Conservation (phyloP, 2,329 filamentous ascomycete genomes). For the Pseudopyrenochaeta lycopersici region DNA sequence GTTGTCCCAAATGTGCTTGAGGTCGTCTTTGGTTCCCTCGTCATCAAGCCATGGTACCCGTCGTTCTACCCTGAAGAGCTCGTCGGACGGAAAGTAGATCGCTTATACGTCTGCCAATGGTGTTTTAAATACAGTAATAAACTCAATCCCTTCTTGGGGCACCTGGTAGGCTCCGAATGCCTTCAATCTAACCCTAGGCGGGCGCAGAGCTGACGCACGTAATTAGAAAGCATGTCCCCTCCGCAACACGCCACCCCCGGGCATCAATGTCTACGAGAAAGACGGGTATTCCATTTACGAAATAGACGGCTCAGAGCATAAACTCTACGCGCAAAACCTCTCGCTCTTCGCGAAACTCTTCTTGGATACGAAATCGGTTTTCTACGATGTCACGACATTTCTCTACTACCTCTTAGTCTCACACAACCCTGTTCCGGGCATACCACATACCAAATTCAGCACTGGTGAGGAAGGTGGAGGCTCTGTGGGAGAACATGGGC, state of each 20-base stretch:
- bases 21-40: conserved; percentile 83
- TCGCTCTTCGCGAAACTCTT: conserved; percentile 97
- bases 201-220: neutral
- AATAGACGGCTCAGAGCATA: conserved; percentile 87
- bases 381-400: conserved; percentile 95
- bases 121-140: conserved; percentile 91
- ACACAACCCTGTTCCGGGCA: conserved; percentile 60
- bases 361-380: conserved; percentile 97
- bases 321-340: conserved; percentile 92
- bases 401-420: conserved; percentile 93
- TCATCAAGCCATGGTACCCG: conserved; percentile 91
- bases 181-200: neutral
- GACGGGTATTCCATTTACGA: conserved; percentile 89
- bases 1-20: conserved; percentile 82
- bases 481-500: conserved; percentile 33
- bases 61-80: conserved; percentile 83
- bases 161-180: conserved; percentile 39
- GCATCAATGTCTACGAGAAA: conserved; percentile 78
- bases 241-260: conserved; percentile 63
- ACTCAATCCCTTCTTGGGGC: conserved; percentile 57
- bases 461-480: neutral
- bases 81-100: conserved; percentile 53
- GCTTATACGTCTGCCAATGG: conserved; percentile 86
- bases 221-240: conserved; percentile 55
- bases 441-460: conserved; percentile 41